Evolutionary conservation across 1,139 yeast genomes (phyloP), one percentile per base, ranked within the genome.

Genomic region (Debaryomyces coudertii): DNA sequence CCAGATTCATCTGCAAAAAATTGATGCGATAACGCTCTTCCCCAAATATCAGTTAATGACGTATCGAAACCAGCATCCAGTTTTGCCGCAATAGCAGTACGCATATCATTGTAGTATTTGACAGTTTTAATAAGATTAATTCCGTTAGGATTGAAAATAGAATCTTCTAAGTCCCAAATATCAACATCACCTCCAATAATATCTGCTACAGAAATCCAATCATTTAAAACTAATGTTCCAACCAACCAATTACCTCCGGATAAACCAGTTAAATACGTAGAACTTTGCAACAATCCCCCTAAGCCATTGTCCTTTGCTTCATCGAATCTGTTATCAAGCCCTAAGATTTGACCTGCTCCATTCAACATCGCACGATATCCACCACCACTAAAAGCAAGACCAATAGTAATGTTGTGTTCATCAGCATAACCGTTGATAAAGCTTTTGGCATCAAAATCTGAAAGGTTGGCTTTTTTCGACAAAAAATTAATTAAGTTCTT

Each of bases 221-320:
- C 62, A 47, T 73, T 73, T 35, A 70, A 55, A 2, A 61, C 73
- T 40, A 73, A 48, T 14, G 71, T 55, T 0, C 79, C 79, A 8
- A 74, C 66, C 18, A 74, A 50, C 79, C 79, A 74, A 46, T 64
- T 64, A 0, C 79, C 79, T 5, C 79, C 79, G 5, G 77, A 71
- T 6, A 74, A 57, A 0, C 79, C 79, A 1, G 68, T 50, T n/a
- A 74, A 50, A 53, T 74, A 74, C 2, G 70, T 63, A 2, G 76
- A 43, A 39, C 71, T 58, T 47, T 74, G 77, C 14, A 74, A 58
- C 16, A 74, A 51, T 0, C 79, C 79, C 0, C 78, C 78, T 34
- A 74, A 59, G 0, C 71, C 77, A 24, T 55, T 48, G 1, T 50
- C 34, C 15, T 49, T 58, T 30, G 74, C 55, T 9, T 49, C 49